Evolutionary conservation across 1,139 yeast species (phyloP).

Genomic region (Scheffersomyces titani): DNA sequence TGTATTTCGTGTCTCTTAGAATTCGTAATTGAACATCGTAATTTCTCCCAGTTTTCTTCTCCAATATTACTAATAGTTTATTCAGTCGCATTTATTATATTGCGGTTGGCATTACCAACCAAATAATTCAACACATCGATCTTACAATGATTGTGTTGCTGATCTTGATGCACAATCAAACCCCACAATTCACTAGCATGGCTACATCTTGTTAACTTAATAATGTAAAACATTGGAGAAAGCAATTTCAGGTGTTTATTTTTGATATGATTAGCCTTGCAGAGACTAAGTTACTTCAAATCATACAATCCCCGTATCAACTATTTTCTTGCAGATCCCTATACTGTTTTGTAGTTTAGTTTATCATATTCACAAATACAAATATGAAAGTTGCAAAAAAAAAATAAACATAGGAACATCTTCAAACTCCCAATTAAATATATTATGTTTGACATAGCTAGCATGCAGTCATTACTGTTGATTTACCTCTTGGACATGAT

Average conservation of each 20-base stretch:
- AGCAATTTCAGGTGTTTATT: no score
- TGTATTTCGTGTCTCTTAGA: not conserved
- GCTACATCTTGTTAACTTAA: no score
- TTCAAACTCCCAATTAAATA: not conserved
- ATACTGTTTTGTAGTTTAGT: no score
- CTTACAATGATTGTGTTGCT: no score
- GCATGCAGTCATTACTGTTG: constrained; percentile 1
- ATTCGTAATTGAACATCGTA: not conserved
- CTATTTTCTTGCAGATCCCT: no score
- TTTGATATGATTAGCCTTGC: no score
- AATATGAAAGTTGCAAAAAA: not conserved
- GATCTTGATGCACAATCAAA: no score
- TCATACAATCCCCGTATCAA: no score
- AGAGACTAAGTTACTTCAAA: no score
- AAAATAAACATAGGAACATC: not conserved
- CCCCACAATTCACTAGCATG: no score
- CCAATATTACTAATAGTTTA: not conserved
- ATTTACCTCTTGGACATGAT: constrained; percentile 38
- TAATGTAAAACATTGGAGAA: no score
- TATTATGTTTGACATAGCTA: not conserved
- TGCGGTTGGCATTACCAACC: not conserved
- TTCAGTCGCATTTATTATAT: not conserved
- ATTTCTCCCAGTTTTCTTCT: not conserved
- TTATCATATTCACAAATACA: no score
- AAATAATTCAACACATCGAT: not conserved